phyloP scores from a whole-genome alignment of 768 basidiomycete species.

The Leccinum subgranulosum region DNA sequence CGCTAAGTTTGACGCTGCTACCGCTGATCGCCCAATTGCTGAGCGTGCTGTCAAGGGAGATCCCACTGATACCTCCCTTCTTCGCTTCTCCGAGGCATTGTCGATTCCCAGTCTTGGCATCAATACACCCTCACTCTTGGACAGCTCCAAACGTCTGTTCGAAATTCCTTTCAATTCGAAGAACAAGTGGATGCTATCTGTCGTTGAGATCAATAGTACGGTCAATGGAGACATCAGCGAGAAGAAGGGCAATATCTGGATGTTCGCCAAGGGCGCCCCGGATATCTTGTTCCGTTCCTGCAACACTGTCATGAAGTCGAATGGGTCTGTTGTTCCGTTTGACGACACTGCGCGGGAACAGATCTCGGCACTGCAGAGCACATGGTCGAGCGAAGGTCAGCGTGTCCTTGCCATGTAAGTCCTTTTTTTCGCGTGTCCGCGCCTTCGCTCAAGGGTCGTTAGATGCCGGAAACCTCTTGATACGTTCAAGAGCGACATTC shows the following conservation, averaged over 20 bases:
- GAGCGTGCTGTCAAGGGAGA: constrained; percentile 42
- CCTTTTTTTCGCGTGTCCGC: not conserved
- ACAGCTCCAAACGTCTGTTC: constrained; percentile 26
- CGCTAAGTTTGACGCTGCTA: constrained; percentile 44
- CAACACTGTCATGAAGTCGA: constrained; percentile 29
- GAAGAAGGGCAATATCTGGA: constrained; percentile 20
- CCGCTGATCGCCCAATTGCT: constrained; percentile 24
- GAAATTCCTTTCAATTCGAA: constrained; percentile 47
- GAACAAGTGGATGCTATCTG: constrained; percentile 59
- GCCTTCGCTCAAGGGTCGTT: not conserved
- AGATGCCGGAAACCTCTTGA: constrained; percentile 32
- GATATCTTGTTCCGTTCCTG: constrained; percentile 48
- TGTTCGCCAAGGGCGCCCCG: constrained; percentile 59
- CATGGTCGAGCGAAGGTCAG: constrained; percentile 48
- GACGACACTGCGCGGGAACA: constrained; percentile 18
- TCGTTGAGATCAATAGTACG: constrained; percentile 27
- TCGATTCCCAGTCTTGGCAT: constrained; percentile 23
- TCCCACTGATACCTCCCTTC: constrained; percentile 52
- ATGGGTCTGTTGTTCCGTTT: constrained; percentile 35
- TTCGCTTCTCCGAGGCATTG: constrained; percentile 43
- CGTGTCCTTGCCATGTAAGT: constrained; percentile 48
- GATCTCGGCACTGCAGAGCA: constrained; percentile 32
- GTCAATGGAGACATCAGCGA: constrained; percentile 6
- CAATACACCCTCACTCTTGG: constrained; percentile 20
- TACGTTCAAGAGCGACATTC: constrained; percentile 24